Percentiles rank a stretch among this genome's conserved stretches.
Evolutionary conservation across 2,329 filamentous ascomycete genomes (phyloP).

Genomic region (Cordyceps tenuipes): DNA sequence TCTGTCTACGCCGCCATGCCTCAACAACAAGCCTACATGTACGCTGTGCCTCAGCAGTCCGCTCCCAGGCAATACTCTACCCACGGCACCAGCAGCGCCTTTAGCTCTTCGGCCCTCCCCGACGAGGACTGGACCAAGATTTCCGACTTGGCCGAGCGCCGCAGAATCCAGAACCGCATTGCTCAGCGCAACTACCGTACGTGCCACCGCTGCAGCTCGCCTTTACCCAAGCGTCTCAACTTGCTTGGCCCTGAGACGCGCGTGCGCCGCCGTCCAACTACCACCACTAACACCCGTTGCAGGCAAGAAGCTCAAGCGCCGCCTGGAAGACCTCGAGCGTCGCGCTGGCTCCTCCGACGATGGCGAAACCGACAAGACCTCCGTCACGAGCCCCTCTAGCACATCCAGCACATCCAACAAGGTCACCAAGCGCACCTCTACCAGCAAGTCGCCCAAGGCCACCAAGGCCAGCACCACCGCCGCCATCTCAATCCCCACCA

Average conservation of each 20-base stretch:
- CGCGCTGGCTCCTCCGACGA: constrained; percentile 52
- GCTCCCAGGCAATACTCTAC: constrained; percentile 58
- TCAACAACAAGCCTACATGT: constrained; percentile 26
- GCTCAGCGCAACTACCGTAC: constrained; percentile 94
- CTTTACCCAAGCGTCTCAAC: not conserved
- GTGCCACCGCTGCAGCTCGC: constrained; percentile 24
- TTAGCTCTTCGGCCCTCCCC: constrained; percentile 87
- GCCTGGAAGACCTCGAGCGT: constrained; percentile 76
- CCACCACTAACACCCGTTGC: constrained; percentile 14
- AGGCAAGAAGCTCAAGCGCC: constrained; percentile 92
- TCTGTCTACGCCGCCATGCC: constrained; percentile 13
- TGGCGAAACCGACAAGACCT: constrained; percentile 34
- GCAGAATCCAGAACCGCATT: constrained; percentile 94
- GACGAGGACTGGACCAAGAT: constrained; percentile 99
- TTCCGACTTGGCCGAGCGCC: constrained; percentile 87
- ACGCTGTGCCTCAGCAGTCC: constrained; percentile 34
- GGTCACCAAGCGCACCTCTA: constrained; percentile 25
- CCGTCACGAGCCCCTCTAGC: constrained; percentile 21
- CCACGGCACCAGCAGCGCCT: constrained; percentile 84
- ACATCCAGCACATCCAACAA: constrained; percentile 19
- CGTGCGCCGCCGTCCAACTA: not conserved
- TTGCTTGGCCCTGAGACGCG: not conserved
- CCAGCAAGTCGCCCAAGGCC: constrained; percentile 20
- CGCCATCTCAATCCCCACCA: constrained; percentile 22
- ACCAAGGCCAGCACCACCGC: constrained; percentile 7